Evolutionary conservation across 768 basidiomycete genomes (phyloP).

Genomic region (Lactifluus volemus): DNA sequence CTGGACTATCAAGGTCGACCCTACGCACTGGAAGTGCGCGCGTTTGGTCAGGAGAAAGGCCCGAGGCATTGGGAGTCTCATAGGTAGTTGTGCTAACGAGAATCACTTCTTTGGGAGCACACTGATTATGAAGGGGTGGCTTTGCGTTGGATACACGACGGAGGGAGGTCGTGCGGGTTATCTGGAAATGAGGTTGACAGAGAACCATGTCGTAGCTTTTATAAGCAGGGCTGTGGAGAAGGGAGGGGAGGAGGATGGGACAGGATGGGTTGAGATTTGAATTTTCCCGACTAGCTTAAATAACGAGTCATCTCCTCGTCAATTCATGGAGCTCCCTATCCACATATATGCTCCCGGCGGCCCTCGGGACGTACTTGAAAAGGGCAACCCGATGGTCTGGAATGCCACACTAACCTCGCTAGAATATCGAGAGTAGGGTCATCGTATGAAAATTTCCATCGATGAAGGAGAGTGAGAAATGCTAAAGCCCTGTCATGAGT

Average conservation of each 20-base stretch:
- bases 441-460: constrained; percentile 6
- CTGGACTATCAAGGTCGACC: constrained; percentile 23
- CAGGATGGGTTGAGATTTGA: background rate
- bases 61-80: constrained; percentile 31
- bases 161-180: constrained; percentile 14
- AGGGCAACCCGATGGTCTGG: background rate
- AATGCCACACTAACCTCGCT: background rate
- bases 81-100: constrained; percentile 16
- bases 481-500: background rate
- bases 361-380: background rate
- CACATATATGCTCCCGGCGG: background rate
- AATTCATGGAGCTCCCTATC: background rate
- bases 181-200: constrained; percentile 11
- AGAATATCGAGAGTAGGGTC: background rate
- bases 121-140: background rate
- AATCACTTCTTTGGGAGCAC: constrained; percentile 18
- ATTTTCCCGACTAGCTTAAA: background rate
- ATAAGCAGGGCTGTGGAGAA: background rate
- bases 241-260: background rate
- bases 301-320: background rate
- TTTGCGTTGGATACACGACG: constrained; percentile 16
- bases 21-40: constrained; percentile 31
- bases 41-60: constrained; percentile 31
- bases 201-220: constrained; percentile 8
- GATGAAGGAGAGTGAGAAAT: background rate